phyloP scores from a whole-genome alignment of 179 eudicot genomes.

The Corrigiola litoralis region DNA sequence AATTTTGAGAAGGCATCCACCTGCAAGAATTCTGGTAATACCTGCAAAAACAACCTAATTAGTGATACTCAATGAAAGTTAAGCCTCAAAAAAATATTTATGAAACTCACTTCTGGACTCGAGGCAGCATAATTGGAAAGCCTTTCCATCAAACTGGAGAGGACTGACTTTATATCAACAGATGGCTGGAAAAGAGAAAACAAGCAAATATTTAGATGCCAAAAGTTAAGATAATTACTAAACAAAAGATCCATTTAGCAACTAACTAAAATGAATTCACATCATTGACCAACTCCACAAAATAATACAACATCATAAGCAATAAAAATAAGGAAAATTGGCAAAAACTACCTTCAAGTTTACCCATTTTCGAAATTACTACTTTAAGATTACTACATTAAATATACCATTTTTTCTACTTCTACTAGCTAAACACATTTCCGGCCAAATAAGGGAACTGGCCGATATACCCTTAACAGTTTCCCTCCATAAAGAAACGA shows the following conservation, averaged over 20 bases:
- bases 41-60: conserved; percentile 41
- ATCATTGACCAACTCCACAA: too few species aligned
- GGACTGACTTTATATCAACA: conserved; percentile 89
- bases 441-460: too few species aligned
- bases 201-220: neutral
- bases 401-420: too few species aligned
- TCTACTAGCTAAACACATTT: too few species aligned
- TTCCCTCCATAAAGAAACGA: too few species aligned
- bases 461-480: too few species aligned
- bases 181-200: conserved; percentile 45
- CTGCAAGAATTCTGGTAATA: conserved; percentile 88
- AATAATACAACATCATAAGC: neutral
- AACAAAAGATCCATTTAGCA: too few species aligned
- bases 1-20: conserved; percentile 95
- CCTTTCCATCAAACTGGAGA: conserved; percentile 88
- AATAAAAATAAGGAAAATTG: too few species aligned
- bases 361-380: too few species aligned
- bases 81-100: neutral
- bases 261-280: too few species aligned
- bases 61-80: neutral
- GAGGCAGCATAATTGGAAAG: conserved; percentile 47
- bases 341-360: too few species aligned
- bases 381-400: too few species aligned
- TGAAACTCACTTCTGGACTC: conserved; percentile 31
- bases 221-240: neutral